These are phyloP conservation scores for Arctostaphylos glauca DNA, from an alignment of 148 eudicot species.

Conservation along the genomic window DNA sequence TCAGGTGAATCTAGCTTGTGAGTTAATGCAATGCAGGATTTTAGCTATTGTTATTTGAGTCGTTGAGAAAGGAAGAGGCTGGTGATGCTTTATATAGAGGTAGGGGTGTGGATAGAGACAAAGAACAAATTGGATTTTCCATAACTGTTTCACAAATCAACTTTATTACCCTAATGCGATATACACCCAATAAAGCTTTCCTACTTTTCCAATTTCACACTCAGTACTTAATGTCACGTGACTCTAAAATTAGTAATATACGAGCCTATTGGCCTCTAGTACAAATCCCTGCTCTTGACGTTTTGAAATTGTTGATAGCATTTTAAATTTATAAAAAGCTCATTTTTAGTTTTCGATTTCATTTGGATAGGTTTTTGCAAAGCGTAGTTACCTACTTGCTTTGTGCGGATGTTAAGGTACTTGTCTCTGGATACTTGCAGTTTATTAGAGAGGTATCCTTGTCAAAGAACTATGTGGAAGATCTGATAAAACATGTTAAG, in stretches of 20 bases:
- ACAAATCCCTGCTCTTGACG: not conserved
- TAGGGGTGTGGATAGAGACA: slow-evolving; percentile 9
- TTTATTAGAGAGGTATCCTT: not conserved
- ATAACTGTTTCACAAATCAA: not conserved
- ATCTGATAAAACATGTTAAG: not conserved
- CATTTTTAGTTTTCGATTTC: not conserved
- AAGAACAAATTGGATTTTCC: slow-evolving; percentile 10
- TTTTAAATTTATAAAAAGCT: not conserved
- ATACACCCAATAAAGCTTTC: not conserved
- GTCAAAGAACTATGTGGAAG: slow-evolving; percentile 8
- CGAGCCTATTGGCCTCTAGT: not conserved
- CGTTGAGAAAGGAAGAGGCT: slow-evolving; percentile 12
- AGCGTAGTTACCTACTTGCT: not conserved
- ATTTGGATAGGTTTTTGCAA: not conserved
- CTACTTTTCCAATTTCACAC: not conserved
- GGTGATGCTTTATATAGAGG: slow-evolving; percentile 26
- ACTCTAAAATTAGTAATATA: not conserved
- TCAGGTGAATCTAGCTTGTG: not conserved
- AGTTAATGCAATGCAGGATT: slow-evolving; percentile 12
- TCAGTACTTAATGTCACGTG: not conserved
- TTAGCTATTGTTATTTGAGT: slow-evolving; percentile 16
- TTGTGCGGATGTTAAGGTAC: not conserved
- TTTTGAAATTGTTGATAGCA: not conserved
- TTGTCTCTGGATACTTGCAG: slow-evolving; percentile 2
- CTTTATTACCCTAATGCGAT: not conserved